Evolutionary conservation across 805 yeast species (phyloP), one percentile per base, ranked within the genome.

Genomic region (Ogataea methanolica): DNA sequence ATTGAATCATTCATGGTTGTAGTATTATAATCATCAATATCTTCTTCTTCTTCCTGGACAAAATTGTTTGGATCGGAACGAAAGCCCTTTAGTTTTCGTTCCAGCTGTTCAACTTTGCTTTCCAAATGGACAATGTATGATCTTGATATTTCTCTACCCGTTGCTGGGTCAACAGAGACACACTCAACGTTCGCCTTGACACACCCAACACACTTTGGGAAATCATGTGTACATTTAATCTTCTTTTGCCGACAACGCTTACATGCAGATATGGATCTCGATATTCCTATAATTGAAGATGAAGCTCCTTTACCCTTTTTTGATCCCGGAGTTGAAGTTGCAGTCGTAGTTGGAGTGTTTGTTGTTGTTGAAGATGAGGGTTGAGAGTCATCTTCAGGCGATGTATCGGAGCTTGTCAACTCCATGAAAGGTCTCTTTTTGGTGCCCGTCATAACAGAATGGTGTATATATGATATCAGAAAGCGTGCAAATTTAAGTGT

Each of bases 121-220:
- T 89, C 97, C 48, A 89, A 68, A 55, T 82, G 84, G 19, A 80
- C 75, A 4, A 88, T 79, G 59, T 86, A 85, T 2, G 89, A 85
- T 36, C 97, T 69, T 0, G 97, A 95, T 1, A 89, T 80, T 54
- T 85, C 89, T 46, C 96, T 71, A 0, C 96, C 96, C 0, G 96
- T 88, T 6, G 90, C 88, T 0, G 96, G 90, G 61, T 91, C 97
- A 3, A 87, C 65, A 0, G 95, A 88, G 4, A 88, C 81, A 66
- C 97, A 90, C 6, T 85, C 87, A 2, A 71, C 84, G 6, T 80
- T 78, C 11, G 86, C 84, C 57, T 80, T 78, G 39, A 64, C 70
- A 61, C 91, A 84, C 34, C 74, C 72, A n/a, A 76, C 62, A 58
- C 91, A 84, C 46, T 75, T 72, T 4, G 91, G 91, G 60, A 83